phyloP scores from a whole-genome alignment of 78 protist genomes.

The Dictyostelium purpureum region DNA sequence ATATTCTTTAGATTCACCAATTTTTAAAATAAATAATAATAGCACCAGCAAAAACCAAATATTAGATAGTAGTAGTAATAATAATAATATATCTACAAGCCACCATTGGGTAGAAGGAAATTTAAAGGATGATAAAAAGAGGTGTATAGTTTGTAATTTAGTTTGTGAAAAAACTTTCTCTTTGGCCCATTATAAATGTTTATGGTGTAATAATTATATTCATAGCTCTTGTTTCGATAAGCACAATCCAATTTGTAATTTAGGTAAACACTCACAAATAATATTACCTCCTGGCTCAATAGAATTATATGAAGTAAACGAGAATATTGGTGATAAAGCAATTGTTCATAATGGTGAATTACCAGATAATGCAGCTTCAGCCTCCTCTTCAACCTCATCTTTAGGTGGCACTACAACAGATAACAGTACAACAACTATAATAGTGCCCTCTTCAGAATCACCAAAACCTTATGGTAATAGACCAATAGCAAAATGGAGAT shows the following conservation, averaged over 20 bases:
- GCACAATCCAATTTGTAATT: slow-evolving; percentile 34
- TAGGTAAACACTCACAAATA: slow-evolving; percentile 26
- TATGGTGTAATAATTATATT: slow-evolving; percentile 44
- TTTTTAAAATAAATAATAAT: neutral
- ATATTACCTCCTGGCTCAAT: slow-evolving; percentile 47
- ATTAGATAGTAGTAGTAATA: neutral
- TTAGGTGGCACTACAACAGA: neutral
- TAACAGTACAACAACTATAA: too few relatives aligned
- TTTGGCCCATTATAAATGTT: slow-evolving; percentile 44
- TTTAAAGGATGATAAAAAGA: slow-evolving; percentile 26
- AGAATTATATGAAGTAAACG: neutral
- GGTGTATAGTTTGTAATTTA: slow-evolving; percentile 30
- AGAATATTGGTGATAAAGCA: neutral
- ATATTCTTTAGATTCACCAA: neutral
- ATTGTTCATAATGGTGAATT: neutral
- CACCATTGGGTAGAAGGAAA: slow-evolving; percentile 79
- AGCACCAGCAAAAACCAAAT: neutral
- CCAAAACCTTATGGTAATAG: neutral
- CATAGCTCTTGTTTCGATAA: slow-evolving; percentile 41
- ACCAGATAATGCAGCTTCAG: neutral
- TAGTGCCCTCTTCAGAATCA: too few relatives aligned
- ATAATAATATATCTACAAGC: neutral
- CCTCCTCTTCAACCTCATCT: neutral
- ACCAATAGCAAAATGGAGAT: neutral
- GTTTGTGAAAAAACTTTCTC: slow-evolving; percentile 35